Evolutionary conservation across 306 rosid species (phyloP).

Genomic region (Biancaea sappan): DNA sequence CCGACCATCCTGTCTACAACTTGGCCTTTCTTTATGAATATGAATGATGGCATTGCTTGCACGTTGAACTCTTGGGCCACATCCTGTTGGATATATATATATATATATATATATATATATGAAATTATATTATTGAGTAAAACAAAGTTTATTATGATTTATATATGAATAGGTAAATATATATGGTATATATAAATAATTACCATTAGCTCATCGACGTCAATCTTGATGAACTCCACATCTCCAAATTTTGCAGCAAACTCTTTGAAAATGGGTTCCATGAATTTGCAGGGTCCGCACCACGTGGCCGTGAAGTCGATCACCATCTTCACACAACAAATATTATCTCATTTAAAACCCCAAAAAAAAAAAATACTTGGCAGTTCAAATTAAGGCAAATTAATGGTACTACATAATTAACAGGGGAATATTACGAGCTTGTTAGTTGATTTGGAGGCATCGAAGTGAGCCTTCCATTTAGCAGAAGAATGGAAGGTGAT

Average conservation of each 20-base stretch:
- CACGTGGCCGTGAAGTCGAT: slow-evolving; percentile 82
- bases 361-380: no score
- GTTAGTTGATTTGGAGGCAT: slow-evolving; percentile 49
- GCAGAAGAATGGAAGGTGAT: slow-evolving; percentile 48
- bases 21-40: slow-evolving; percentile 64
- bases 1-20: slow-evolving; percentile 62
- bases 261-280: slow-evolving; percentile 63
- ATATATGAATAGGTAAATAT: no score
- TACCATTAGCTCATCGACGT: slow-evolving; percentile 71
- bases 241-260: slow-evolving; percentile 54
- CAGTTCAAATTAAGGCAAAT: no score
- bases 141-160: no score
- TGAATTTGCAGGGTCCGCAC: slow-evolving; percentile 82
- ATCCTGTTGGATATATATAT: slow-evolving; percentile 46
- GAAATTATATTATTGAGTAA: no score
- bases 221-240: slow-evolving; percentile 69
- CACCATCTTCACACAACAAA: slow-evolving; percentile 55
- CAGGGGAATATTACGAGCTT: slow-evolving; percentile 78
- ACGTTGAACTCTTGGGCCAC: slow-evolving; percentile 65
- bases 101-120: neutral
- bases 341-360: no score
- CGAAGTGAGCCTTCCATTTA: slow-evolving; percentile 62
- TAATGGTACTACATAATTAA: no score
- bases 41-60: slow-evolving; percentile 70
- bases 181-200: no score